These are phyloP conservation scores for Sarocladium kiliense DNA, from an alignment of 2,329 filamentous ascomycete genomes.

Conservation along the genomic window DNA sequence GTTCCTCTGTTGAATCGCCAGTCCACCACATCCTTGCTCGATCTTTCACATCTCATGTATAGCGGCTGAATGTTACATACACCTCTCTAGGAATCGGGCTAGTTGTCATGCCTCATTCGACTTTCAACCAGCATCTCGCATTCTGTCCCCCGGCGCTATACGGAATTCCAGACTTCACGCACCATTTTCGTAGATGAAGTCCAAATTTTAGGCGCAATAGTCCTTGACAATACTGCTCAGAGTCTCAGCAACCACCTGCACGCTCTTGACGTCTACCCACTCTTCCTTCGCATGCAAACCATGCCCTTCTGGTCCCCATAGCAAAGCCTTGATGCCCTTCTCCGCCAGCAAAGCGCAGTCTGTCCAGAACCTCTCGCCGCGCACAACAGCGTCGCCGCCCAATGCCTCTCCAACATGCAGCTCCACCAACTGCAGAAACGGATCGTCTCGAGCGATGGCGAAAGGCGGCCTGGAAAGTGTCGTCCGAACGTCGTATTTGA, in stretches of 20 bases:
- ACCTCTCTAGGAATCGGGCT: no score
- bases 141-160: no score
- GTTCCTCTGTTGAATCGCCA: no score
- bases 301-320: constrained; percentile 42
- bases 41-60: no score
- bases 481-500: constrained; percentile 30
- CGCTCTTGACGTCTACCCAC: constrained; percentile 39
- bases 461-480: constrained; percentile 22
- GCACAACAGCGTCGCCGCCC: constrained; percentile 19
- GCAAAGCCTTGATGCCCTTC: constrained; percentile 38
- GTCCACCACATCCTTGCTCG: no score
- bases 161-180: no score
- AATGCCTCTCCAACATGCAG: constrained; percentile 22
- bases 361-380: constrained; percentile 39
- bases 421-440: constrained; percentile 29
- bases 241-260: constrained; percentile 26
- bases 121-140: no score
- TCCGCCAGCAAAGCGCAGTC: constrained; percentile 43
- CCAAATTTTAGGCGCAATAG: constrained; percentile 19
- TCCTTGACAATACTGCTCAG: constrained; percentile 20
- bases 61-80: no score
- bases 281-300: constrained; percentile 46
- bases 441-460: constrained; percentile 28
- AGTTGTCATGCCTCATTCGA: no score
- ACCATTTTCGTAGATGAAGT: no score